phyloP scores from a whole-genome alignment of 257 asterid species.

The Gynochthodes officinalis region DNA sequence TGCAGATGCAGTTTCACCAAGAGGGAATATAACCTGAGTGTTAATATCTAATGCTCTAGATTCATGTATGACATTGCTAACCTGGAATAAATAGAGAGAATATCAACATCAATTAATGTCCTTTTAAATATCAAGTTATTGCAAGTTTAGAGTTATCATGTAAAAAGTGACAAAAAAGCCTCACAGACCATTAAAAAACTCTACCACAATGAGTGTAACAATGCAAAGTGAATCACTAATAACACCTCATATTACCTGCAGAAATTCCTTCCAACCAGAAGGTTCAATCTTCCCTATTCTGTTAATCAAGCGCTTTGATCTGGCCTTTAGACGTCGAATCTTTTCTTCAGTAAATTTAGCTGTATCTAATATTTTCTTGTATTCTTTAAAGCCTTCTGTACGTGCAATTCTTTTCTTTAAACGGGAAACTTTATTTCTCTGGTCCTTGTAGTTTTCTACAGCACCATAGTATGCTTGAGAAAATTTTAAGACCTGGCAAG shows the following conservation, averaged over 20 bases:
- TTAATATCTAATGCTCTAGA: slow-evolving; percentile 94
- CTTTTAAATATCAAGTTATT: background rate
- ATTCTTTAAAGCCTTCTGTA: slow-evolving; percentile 83
- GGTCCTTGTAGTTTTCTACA: slow-evolving; percentile 79
- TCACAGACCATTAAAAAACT: background rate
- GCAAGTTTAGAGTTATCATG: background rate
- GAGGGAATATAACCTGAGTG: slow-evolving; percentile 72
- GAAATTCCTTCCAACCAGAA: slow-evolving; percentile 99
- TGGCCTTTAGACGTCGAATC: slow-evolving; percentile 72
- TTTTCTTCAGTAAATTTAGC: slow-evolving; percentile 87
- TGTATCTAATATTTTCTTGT: slow-evolving; percentile 67
- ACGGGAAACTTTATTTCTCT: slow-evolving; percentile 80
- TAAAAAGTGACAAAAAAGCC: background rate
- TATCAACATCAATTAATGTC: background rate
- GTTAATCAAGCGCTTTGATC: slow-evolving; percentile 69
- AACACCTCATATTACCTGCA: slow-evolving; percentile 55
- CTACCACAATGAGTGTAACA: background rate
- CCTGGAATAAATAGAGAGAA: slow-evolving; percentile 44
- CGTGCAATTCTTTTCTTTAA: slow-evolving; percentile 81
- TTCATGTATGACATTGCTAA: slow-evolving; percentile 93
- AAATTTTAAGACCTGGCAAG: slow-evolving; percentile 50
- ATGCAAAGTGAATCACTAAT: slow-evolving; percentile 1
- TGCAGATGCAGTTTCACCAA: slow-evolving; percentile 98
- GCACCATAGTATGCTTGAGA: slow-evolving; percentile 73
- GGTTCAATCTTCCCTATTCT: slow-evolving; percentile 97